Conservation (phyloP, 371 early-diverging fungal species). For the Mortierella sp. region DNA sequence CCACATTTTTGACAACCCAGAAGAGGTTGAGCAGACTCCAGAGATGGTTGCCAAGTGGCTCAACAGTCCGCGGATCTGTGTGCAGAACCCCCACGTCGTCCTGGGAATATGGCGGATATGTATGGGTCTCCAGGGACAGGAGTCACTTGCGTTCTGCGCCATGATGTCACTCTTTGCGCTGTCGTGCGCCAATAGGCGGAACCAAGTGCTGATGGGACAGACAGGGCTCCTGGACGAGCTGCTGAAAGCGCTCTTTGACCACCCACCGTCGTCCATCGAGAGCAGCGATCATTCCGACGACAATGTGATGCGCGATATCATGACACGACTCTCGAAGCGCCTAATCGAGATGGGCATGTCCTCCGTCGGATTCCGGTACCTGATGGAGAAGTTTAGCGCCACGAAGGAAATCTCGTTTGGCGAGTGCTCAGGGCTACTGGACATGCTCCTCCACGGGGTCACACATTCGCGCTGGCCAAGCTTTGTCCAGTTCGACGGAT, state of each 20-base stretch:
- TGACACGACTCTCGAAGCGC: slow-evolving; percentile 65
- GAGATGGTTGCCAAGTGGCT: slow-evolving; percentile 55
- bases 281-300: slow-evolving; percentile 19
- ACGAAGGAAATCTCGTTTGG: slow-evolving; percentile 53
- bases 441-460: slow-evolving; percentile 70
- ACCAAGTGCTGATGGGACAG: slow-evolving; percentile 72
- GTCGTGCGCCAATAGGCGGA: slow-evolving; percentile 67
- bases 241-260: slow-evolving; percentile 61
- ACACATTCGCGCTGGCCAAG: slow-evolving; percentile 74
- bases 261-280: slow-evolving; percentile 20
- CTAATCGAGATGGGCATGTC: slow-evolving; percentile 74
- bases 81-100: slow-evolving; percentile 69
- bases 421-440: slow-evolving; percentile 59
- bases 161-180: slow-evolving; percentile 62
- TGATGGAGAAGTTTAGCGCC: slow-evolving; percentile 67
- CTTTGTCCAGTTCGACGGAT: slow-evolving; percentile 72
- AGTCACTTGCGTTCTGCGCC: slow-evolving; percentile 57
- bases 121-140: slow-evolving; percentile 53
- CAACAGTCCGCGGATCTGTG: slow-evolving; percentile 49
- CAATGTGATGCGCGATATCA: slow-evolving; percentile 54
- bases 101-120: slow-evolving; percentile 66
- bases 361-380: slow-evolving; percentile 65
- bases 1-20: slow-evolving; percentile 59
- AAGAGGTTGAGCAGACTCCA: slow-evolving; percentile 34
- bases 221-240: slow-evolving; percentile 66